These are phyloP conservation scores for Tricholoma sp. DNA, from an alignment of 768 basidiomycete species.

Conservation along the genomic window DNA sequence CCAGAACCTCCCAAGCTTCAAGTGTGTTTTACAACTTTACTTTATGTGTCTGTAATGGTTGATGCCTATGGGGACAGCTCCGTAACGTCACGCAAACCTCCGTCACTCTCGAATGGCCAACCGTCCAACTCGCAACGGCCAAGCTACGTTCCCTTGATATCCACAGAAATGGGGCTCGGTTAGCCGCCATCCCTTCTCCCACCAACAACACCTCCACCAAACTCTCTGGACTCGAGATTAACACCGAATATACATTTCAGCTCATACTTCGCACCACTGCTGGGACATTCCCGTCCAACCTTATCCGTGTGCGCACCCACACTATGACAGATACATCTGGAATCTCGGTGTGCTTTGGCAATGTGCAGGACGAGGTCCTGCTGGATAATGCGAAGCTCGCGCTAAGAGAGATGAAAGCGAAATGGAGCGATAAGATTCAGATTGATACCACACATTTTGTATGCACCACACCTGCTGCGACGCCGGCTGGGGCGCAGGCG, in stretches of 20 bases:
- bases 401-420: conserved; percentile 79
- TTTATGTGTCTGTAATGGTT: background rate
- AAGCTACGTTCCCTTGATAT: conserved; percentile 88
- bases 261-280: conserved; percentile 90
- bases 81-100: conserved; percentile 96
- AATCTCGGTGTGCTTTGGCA: conserved; percentile 92
- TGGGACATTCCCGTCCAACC: conserved; percentile 83
- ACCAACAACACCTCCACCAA: conserved; percentile 83
- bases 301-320: conserved; percentile 82
- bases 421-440: conserved; percentile 89
- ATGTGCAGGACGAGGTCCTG: conserved; percentile 67
- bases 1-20: conserved; percentile 73
- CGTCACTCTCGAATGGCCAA: conserved; percentile 93
- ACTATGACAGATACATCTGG: conserved; percentile 95
- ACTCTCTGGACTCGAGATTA: conserved; percentile 73
- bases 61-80: conserved; percentile 39
- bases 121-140: conserved; percentile 77
- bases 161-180: conserved; percentile 85
- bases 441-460: conserved; percentile 99
- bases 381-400: conserved; percentile 81
- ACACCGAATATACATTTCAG: conserved; percentile 91
- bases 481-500: conserved; percentile 50
- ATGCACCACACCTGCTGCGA: conserved; percentile 82
- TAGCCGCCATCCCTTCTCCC: conserved; percentile 81
- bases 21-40: conserved; percentile 34